Conservation (phyloP, 345 rosid genomes). For the Anastatica hierochuntica region DNA sequence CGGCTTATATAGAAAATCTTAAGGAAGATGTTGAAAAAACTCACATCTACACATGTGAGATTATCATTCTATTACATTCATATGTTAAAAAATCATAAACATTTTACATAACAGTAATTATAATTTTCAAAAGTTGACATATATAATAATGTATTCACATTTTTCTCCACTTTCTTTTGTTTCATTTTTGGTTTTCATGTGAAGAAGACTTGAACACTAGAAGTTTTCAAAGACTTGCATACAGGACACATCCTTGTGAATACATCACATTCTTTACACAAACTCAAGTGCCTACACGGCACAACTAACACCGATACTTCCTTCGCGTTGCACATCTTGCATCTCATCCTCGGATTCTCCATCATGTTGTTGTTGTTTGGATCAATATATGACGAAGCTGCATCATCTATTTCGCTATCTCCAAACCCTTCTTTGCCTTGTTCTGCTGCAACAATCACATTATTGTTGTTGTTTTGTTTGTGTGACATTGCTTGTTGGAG, state of each 20-base stretch:
- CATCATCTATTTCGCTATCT: constrained; percentile 59
- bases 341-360: constrained; percentile 28
- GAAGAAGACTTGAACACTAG: constrained; percentile 45
- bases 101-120: neutral
- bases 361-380: constrained; percentile 22
- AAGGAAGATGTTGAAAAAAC: no score
- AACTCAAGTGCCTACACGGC: constrained; percentile 65
- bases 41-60: no score
- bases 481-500: constrained; percentile 54
- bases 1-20: no score
- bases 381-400: constrained; percentile 41
- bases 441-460: constrained; percentile 19
- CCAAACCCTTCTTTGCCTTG: constrained; percentile 67
- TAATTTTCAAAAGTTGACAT: neutral
- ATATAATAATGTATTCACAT: no score
- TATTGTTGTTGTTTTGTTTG: constrained; percentile 22
- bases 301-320: constrained; percentile 46
- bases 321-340: constrained; percentile 43
- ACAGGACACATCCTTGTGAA: constrained; percentile 43
- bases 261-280: constrained; percentile 61
- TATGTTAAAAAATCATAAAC: no score
- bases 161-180: neutral
- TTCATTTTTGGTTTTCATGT: constrained; percentile 5
- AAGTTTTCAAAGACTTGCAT: constrained; percentile 46
- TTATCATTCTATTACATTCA: no score